phyloP scores from a whole-genome alignment of 805 yeast species.

The Saturnispora sanitii region DNA sequence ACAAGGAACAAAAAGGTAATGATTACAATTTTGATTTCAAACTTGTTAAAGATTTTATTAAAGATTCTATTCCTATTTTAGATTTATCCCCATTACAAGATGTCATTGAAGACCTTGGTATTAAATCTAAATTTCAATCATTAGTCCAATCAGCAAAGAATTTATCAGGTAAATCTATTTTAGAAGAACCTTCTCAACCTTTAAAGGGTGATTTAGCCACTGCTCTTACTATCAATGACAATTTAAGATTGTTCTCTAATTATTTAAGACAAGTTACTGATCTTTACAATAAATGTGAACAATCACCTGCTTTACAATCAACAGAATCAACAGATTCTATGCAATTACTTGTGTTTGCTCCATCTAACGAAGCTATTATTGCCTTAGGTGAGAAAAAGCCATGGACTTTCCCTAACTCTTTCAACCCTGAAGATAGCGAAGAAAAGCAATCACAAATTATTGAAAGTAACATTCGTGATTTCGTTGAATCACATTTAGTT shows the following conservation, averaged over 20 bases:
- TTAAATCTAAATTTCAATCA: not conserved
- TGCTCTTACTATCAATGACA: slow-evolving; percentile 30
- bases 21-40: too few species aligned
- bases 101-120: too few species aligned
- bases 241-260: slow-evolving; percentile 54
- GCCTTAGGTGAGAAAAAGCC: slow-evolving; percentile 50
- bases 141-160: not conserved
- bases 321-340: slow-evolving; percentile 5
- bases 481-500: slow-evolving; percentile 56
- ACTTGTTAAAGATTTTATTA: too few species aligned
- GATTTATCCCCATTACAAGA: slow-evolving; percentile 4
- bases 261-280: slow-evolving; percentile 57
- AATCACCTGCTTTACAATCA: slow-evolving; percentile 21
- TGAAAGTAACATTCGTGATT: slow-evolving; percentile 42
- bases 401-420: slow-evolving; percentile 65
- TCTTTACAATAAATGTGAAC: slow-evolving; percentile 36
- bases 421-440: slow-evolving; percentile 31
- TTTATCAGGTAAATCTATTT: slow-evolving; percentile 1
- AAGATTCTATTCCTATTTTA: not conserved
- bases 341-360: slow-evolving; percentile 54
- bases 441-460: slow-evolving; percentile 34
- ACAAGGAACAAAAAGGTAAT: too few species aligned
- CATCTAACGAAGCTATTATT: slow-evolving; percentile 52
- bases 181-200: slow-evolving; percentile 23
- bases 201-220: slow-evolving; percentile 26